Evolutionary conservation across 2,329 filamentous ascomycete genomes (phyloP), one percentile per base, ranked within the genome.

Genomic region (Neopestalotiopsis sp.): DNA sequence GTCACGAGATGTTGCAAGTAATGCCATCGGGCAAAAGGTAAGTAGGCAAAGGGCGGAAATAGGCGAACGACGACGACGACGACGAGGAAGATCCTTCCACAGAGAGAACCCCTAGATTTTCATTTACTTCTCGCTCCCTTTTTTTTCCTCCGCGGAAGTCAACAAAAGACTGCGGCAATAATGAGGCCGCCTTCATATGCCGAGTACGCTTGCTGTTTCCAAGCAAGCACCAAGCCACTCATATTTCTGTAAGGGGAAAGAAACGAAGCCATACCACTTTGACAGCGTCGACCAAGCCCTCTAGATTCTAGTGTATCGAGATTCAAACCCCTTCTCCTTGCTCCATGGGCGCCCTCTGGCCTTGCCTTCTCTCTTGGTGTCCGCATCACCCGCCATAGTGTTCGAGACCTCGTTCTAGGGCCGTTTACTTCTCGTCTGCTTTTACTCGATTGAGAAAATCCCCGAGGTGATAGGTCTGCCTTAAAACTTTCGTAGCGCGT

Each of bases 331-430:
- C 24, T 28, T 28, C 24, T 28, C 24, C 24, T 28, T 28, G 24
- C 24, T 3, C 24, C 24, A 28, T 28, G 24, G 24, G 24, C 24
- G 24, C 24, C 24, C 24, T 28, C 24, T 28, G 24, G 24, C 34
- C 17, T 17, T 34, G 17, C 6, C 34, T 40, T 14, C n/a, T 61
- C 59, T 28, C 24, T 28, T 61, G 57, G 57, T 20, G 13, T 59
- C 24, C n/a, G 24, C 49, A 7, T 17, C 20, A 7, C 17, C 49
- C 20, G 57, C 7, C 17, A 59, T 59, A 14, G 67, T 28, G 24
- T 69, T 69, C 65, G 68, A 69, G 68, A 67, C 68, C 65, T 42
- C 64, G 64, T 42, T 65, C 64, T 67, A 62, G 38, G 14, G 65
- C 65, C 65, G 45, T 58, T 60, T 60, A 13, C n/a, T 45, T 66